These are phyloP conservation scores for Hygrophorus russula DNA, from an alignment of 768 basidiomycete genomes.

Conservation along the genomic window DNA sequence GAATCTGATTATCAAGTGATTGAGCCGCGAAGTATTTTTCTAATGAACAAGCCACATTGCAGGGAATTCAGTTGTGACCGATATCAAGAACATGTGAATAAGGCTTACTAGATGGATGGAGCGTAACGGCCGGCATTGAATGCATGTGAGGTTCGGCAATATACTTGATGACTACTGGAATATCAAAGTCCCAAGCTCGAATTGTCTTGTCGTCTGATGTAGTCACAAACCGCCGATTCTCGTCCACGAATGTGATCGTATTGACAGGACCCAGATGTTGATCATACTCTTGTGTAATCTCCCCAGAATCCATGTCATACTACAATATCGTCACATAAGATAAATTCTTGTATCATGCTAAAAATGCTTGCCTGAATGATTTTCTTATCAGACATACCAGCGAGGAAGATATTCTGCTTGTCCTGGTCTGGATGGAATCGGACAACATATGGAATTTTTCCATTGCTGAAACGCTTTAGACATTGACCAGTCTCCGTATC, in stretches of 20 bases:
- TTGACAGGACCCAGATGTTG: constrained; percentile 98
- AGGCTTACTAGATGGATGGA: constrained; percentile 86
- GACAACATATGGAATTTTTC: constrained; percentile 93
- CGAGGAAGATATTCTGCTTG: constrained; percentile 92
- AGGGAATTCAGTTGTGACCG: constrained; percentile 1
- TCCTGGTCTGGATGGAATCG: constrained; percentile 94
- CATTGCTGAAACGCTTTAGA: constrained; percentile 92
- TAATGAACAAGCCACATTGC: constrained; percentile 11
- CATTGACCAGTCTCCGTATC: constrained; percentile 99
- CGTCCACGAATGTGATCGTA: constrained; percentile 97
- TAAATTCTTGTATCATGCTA: background rate
- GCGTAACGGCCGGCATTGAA: constrained; percentile 96
- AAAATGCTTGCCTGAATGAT: constrained; percentile 74
- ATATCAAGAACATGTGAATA: background rate
- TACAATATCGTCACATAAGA: constrained; percentile 19
- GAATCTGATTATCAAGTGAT: constrained; percentile 95
- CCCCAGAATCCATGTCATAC: constrained; percentile 93
- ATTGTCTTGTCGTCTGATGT: constrained; percentile 99
- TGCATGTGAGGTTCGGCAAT: constrained; percentile 99
- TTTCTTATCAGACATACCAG: constrained; percentile 99
- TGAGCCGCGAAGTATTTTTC: constrained; percentile 98
- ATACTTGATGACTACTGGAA: constrained; percentile 98
- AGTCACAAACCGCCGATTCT: constrained; percentile 94
- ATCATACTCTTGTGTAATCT: constrained; percentile 97
- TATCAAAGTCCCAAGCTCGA: constrained; percentile 98